Evolutionary conservation across 1,139 yeast genomes (phyloP).

Genomic region (Protomyces pachydermus): DNA sequence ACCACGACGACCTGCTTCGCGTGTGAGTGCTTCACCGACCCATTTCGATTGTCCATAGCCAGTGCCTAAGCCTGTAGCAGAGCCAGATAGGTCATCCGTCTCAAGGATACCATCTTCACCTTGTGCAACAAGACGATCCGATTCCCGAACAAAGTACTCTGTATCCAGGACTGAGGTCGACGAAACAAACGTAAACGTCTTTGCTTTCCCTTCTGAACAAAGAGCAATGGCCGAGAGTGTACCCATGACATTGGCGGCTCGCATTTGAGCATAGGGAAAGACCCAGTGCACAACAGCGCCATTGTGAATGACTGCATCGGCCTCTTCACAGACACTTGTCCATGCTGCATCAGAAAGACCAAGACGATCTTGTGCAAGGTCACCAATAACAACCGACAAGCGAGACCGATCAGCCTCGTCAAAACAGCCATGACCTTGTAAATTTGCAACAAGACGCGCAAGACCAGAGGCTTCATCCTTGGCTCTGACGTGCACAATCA

Average conservation of each 20-base stretch:
- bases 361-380: slow-evolving; percentile 63
- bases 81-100: slow-evolving; percentile 74
- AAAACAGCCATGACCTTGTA: slow-evolving; percentile 84
- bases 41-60: slow-evolving; percentile 98
- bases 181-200: slow-evolving; percentile 83
- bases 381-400: slow-evolving; percentile 76
- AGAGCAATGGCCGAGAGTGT: slow-evolving; percentile 78
- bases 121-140: slow-evolving; percentile 60
- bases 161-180: slow-evolving; percentile 91
- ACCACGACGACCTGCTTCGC: slow-evolving; percentile 79
- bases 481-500: slow-evolving; percentile 91
- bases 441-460: slow-evolving; percentile 70
- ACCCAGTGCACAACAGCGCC: slow-evolving; percentile 99
- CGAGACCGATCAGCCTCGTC: slow-evolving; percentile 53
- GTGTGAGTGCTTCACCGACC: slow-evolving; percentile 87
- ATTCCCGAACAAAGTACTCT: slow-evolving; percentile 67
- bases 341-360: slow-evolving; percentile 62
- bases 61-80: slow-evolving; percentile 72
- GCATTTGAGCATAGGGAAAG: slow-evolving; percentile 80
- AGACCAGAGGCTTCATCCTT: slow-evolving; percentile 60
- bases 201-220: slow-evolving; percentile 74
- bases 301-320: slow-evolving; percentile 87
- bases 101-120: slow-evolving; percentile 76
- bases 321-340: slow-evolving; percentile 50
- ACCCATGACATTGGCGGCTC: slow-evolving; percentile 90